Conservation (phyloP, 139 green algal genomes). For the Coelastrella sp. region DNA sequence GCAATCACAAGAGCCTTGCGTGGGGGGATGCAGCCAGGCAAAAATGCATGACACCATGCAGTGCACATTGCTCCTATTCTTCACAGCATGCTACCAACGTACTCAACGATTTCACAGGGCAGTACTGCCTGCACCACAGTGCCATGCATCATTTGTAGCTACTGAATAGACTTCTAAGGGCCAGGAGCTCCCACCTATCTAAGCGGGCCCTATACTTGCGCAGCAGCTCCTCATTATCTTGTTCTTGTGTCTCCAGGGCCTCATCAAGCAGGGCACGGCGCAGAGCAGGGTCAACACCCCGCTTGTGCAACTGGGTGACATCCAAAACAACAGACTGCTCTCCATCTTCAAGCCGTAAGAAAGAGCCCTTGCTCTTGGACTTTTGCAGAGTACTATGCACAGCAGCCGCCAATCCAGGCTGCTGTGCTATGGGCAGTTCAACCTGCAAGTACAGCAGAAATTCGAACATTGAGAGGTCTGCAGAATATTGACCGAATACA, state of each 20-base stretch:
- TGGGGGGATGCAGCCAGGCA: too few relatives aligned
- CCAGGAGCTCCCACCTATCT: slow-evolving; percentile 26
- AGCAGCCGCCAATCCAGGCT: neutral
- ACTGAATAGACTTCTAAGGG: too few relatives aligned
- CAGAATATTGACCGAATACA: too few relatives aligned
- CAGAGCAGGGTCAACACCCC: slow-evolving; percentile 23
- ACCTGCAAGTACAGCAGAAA: too few relatives aligned
- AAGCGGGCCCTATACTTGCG: slow-evolving; percentile 13
- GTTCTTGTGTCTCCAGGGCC: slow-evolving; percentile 38
- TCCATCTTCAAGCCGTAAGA: neutral
- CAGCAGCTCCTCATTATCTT: slow-evolving; percentile 42
- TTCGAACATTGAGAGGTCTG: too few relatives aligned
- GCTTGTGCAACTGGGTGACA: slow-evolving; percentile 22
- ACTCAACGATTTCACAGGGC: too few relatives aligned
- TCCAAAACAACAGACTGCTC: slow-evolving; percentile 10
- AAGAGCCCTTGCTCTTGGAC: neutral
- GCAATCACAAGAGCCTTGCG: too few relatives aligned
- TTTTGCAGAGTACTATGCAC: neutral
- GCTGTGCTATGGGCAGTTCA: neutral
- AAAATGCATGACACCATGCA: too few relatives aligned
- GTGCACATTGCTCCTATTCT: too few relatives aligned
- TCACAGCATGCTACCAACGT: too few relatives aligned
- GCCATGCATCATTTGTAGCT: too few relatives aligned
- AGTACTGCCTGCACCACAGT: too few relatives aligned
- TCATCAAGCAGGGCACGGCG: slow-evolving; percentile 40